Base-by-base conservation (phyloP, 176 grass and related monocot genomes). In the Leersia perrieri region DNA sequence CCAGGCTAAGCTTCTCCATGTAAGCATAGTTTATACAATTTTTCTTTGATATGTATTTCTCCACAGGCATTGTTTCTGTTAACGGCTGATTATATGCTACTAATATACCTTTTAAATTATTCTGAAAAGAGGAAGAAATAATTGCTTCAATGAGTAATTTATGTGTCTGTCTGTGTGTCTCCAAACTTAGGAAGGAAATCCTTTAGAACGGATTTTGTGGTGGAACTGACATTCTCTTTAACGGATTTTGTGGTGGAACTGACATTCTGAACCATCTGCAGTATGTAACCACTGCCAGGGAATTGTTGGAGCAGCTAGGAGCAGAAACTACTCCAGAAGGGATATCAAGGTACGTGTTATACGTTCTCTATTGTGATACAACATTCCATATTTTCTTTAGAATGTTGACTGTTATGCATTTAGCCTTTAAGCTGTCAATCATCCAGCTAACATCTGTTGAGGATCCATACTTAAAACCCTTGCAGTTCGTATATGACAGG, bases 241-340 rank as follows among this genome's bases (percentile, higher is more conserved):
- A 62, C 33, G 2, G 55, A 79, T 18, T 58, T 4, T 29, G 22
- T 79, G 25, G 29, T 71, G 13, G 11, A 63, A 72, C 22, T 87
- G 62, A 80, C 32, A 74, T 14, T 45, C 44, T 85, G 30, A 71
- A 75, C 32, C 34, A 60, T 47, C 64, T 88, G 41, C 83, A 95
- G 96, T 99, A 95, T 89, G 86, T 93, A 32, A 99, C 96, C 80
- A 95, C 92, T 82, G 87, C 84, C 31, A 89, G 96, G 66, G 90
- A 99, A 83, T 73, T 92, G 35, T 81, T 99, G 84, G 90, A 95
- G 87, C 92, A 95, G 75, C 44, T 98, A 83, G 88, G 92, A 64
- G 66, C 88, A 65, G 96, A 95, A 81, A 86, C 79, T 70, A 76
- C 95, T 78, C 85, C 84, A n/a, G 87, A 89, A 88, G 92, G 90